These are phyloP conservation scores for Lagenidium giganteum DNA, from an alignment of 352 stramenopile genomes.

Conservation along the genomic window DNA sequence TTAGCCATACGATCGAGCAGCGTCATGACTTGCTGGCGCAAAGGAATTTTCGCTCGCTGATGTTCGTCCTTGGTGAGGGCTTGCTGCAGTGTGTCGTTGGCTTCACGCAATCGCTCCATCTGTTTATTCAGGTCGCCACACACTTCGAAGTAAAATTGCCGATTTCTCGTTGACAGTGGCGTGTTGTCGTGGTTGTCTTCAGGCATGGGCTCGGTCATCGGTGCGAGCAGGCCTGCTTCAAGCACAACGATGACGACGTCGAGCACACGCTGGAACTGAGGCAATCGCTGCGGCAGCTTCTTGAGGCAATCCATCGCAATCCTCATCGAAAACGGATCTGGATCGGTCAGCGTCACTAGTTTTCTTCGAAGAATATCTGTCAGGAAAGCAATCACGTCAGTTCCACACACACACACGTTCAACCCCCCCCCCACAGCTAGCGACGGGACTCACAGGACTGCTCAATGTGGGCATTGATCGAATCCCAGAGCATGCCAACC, in stretches of 20 bases:
- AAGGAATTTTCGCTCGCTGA: background rate
- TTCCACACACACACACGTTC: background rate
- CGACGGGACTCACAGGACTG: conserved; percentile 47
- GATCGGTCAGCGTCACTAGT: conserved; percentile 32
- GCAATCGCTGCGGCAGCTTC: conserved; percentile 43
- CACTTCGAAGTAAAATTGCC: conserved; percentile 50
- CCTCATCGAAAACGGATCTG: conserved; percentile 40
- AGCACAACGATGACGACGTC: conserved; percentile 45
- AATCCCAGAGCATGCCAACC: conserved; percentile 54
- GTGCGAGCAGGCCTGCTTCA: conserved; percentile 44
- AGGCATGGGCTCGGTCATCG: too few species aligned
- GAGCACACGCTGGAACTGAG: conserved; percentile 56
- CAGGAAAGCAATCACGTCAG: background rate
- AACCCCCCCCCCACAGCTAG: background rate
- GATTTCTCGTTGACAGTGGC: background rate
- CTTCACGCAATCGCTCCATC: too few species aligned
- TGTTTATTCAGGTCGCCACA: too few species aligned
- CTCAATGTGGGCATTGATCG: conserved; percentile 59
- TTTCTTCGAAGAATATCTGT: conserved; percentile 61
- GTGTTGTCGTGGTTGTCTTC: conserved; percentile 1
- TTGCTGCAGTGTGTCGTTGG: conserved; percentile 13
- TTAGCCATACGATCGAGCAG: conserved; percentile 24
- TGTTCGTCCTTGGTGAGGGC: conserved; percentile 6
- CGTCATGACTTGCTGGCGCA: conserved; percentile 22
- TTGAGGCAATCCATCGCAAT: conserved; percentile 74